These are phyloP conservation scores for Colletotrichum cereale DNA, from an alignment of 2,329 filamentous ascomycete species.

Conservation along the genomic window DNA sequence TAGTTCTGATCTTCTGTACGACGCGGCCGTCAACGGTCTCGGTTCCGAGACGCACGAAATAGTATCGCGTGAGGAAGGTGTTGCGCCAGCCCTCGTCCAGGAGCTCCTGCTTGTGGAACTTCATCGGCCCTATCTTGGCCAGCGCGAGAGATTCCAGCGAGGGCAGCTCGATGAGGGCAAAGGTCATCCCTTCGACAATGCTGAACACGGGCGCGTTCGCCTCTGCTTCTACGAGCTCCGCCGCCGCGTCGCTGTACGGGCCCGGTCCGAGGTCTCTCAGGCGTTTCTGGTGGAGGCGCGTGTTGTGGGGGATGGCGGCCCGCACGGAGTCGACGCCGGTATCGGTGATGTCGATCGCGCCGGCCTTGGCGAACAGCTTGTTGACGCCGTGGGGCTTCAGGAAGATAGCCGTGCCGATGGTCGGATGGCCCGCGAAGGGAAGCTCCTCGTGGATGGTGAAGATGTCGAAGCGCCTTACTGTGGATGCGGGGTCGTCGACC, in stretches of 20 bases:
- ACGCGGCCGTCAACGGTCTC: conserved; percentile 16
- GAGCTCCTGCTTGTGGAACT: conserved; percentile 51
- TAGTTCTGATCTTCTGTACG: conserved; percentile 60
- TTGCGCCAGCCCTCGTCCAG: conserved; percentile 68
- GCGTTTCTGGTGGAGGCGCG: conserved; percentile 11
- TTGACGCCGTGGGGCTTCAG: conserved; percentile 56
- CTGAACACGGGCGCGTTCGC: conserved; percentile 64
- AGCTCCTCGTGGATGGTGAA: conserved; percentile 68
- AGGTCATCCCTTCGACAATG: conserved; percentile 81
- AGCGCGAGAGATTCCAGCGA: conserved; percentile 68
- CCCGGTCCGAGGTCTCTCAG: conserved; percentile 23
- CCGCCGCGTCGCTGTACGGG: conserved; percentile 4
- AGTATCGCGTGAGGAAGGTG: conserved; percentile 68
- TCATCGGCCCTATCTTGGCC: conserved; percentile 49
- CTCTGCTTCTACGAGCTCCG: conserved; percentile 45
- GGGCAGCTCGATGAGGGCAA: conserved; percentile 73
- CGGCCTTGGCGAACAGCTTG: conserved; percentile 67
- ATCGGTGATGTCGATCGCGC: conserved; percentile 62
- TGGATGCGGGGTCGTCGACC: conserved; percentile 47
- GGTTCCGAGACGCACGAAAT: conserved; percentile 60
- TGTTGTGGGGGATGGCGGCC: conserved; percentile 75
- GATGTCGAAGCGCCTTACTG: conserved; percentile 66
- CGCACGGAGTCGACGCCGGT: conserved; percentile 61
- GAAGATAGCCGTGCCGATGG: conserved; percentile 67
- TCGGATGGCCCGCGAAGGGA: conserved; percentile 73